phyloP scores from a whole-genome alignment of 2,329 filamentous ascomycete species.

The Bimuria novae-zelandiae region DNA sequence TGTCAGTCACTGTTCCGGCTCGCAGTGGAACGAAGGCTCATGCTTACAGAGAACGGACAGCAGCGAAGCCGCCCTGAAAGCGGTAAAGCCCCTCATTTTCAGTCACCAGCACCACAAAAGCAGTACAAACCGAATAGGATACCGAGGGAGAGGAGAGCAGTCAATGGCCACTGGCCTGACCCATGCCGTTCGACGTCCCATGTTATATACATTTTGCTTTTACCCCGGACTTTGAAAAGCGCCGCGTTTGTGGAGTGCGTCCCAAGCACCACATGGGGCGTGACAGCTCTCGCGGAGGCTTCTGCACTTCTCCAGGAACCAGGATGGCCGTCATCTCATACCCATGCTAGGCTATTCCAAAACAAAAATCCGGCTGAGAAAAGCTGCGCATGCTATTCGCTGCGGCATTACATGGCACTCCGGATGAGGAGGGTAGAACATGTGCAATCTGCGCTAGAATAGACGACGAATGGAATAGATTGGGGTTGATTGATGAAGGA shows the following conservation, averaged over 20 bases:
- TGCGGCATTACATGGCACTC: constrained; percentile 22
- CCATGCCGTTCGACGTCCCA: constrained; percentile 23
- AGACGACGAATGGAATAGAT: constrained; percentile 32
- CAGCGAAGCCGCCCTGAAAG: constrained; percentile 44
- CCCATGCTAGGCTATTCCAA: constrained; percentile 20
- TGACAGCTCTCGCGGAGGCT: constrained; percentile 24
- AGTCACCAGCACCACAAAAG: constrained; percentile 24
- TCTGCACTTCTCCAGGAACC: constrained; percentile 36
- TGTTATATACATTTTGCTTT: constrained; percentile 37
- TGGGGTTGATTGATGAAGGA: constrained; percentile 45
- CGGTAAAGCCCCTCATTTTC: constrained; percentile 42
- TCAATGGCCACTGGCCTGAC: constrained; percentile 28
- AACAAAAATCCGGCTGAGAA: constrained; percentile 33
- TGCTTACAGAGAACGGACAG: constrained; percentile 41
- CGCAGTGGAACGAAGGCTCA: background rate
- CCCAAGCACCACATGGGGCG: constrained; percentile 20
- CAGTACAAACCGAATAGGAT: constrained; percentile 16
- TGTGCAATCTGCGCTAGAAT: constrained; percentile 39
- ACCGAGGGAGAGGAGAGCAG: constrained; percentile 25
- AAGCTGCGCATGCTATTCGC: constrained; percentile 30
- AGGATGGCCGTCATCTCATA: constrained; percentile 19
- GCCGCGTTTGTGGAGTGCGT: constrained; percentile 6
- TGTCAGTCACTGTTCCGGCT: constrained; percentile 14
- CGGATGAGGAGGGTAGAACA: constrained; percentile 26
- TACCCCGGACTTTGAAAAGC: constrained; percentile 22